Percentiles rank a stretch among this genome's conserved stretches.
Evolutionary conservation across 768 basidiomycete species (phyloP).

Genomic region (Podaxis sp.): DNA sequence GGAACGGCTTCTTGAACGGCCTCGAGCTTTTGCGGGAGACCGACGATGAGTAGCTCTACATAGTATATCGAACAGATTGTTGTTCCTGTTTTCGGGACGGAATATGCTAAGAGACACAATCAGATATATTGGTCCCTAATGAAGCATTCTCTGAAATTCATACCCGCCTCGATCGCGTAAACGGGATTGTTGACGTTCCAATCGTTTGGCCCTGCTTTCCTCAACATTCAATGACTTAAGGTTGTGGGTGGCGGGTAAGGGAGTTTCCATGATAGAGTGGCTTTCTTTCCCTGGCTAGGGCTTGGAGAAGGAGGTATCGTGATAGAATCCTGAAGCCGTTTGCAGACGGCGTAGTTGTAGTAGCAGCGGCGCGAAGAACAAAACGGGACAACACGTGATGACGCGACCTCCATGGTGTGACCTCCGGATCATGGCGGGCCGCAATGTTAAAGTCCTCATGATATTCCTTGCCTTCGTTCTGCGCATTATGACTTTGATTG

Average conservation of each 20-base stretch:
- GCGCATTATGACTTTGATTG: no score
- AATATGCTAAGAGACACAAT: constrained; percentile 41
- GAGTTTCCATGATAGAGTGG: constrained; percentile 1
- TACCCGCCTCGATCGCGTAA: constrained; percentile 71
- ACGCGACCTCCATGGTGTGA: neutral
- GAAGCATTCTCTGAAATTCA: constrained; percentile 21
- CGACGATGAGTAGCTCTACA: constrained; percentile 11
- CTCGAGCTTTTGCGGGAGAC: constrained; percentile 12
- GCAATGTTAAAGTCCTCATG: no score
- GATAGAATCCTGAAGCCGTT: neutral
- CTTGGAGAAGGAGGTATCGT: neutral
- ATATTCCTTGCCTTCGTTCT: no score
- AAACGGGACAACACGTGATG: neutral
- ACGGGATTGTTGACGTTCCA: constrained; percentile 62
- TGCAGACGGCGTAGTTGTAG: neutral
- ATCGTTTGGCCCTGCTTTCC: constrained; percentile 60
- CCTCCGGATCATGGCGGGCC: neutral
- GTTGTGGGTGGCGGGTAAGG: neutral
- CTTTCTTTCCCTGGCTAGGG: no score
- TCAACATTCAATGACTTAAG: constrained; percentile 35
- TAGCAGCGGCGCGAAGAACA: neutral
- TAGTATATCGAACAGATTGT: constrained; percentile 51
- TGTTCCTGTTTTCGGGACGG: constrained; percentile 45
- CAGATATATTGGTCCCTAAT: neutral
- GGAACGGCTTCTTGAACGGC: constrained; percentile 19